Base-by-base conservation (phyloP, 1,139 yeast genomes). In the Blastobotrys buckinghamii region DNA sequence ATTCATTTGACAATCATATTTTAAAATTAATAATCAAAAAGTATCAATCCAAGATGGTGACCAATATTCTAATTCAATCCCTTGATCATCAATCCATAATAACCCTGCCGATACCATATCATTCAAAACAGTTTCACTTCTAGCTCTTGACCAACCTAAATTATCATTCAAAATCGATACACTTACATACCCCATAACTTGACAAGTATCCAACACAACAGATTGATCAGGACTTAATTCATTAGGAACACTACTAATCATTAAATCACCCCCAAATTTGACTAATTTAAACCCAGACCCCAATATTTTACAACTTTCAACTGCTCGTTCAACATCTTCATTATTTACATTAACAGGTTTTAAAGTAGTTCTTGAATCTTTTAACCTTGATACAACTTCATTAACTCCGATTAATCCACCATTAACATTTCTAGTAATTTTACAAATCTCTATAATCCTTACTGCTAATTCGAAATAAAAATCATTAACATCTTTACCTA, bases 81-180 rank as follows among this genome's bases (percentile, higher is more conserved):
- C 80, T 57, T 79, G 85, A 2, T 66, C 65, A 61, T 89, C 97
- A 1, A 88, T 71, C 97, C 97, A 89, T 24, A 89, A 69, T 44
- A 87, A 71, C 10, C 97, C 96, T 45, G 76, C 77, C 61, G 84
- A 74, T 2, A 88, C 83, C 87, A 89, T 82, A 51, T 85, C 94
- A 43, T 84, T 82, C 17, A 90, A 64, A 10, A 82, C 84, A 0
- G 81, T 69, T 54, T 74, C 73, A 50, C 87, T 76, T 49, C 96
- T 70, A 1, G 76, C 70, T 10, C 63, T 63, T 49, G 77, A 79
- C 97, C 97, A 89, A 1, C 74, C 74, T 52, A 81, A 76, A 59
- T 89, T 89, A 60, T 84, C 96, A 13, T 74, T 66, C 45, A 90
- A 65, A 45, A 88, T 65, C 6, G 80, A 67, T 19, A 74, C 71